Conservation (phyloP, 108 stramenopile species). For the Nitzschia sp. region DNA sequence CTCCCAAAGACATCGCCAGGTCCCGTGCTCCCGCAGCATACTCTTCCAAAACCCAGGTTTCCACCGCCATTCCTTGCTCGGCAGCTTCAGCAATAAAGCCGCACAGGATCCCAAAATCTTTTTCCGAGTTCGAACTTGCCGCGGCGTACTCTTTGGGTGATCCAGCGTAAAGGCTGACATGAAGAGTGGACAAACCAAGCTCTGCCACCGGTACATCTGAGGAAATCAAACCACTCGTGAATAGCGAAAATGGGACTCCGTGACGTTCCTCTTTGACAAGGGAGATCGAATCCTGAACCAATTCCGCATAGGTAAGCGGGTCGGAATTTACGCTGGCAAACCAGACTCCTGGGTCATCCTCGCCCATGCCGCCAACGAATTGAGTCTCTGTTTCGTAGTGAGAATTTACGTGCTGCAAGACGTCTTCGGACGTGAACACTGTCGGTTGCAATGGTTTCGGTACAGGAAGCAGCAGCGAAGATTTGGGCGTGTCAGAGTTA, state of each 20-base stretch:
- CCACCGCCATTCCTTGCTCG: slow-evolving; percentile 30
- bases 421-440: background rate
- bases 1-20: slow-evolving; percentile 27
- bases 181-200: slow-evolving; percentile 3
- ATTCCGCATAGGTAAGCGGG: slow-evolving; percentile 9
- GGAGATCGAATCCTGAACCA: slow-evolving; percentile 16
- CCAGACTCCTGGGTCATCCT: slow-evolving; percentile 40
- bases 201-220: background rate
- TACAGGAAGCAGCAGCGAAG: slow-evolving; percentile 4
- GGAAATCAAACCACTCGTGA: slow-evolving; percentile 23
- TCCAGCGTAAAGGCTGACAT: slow-evolving; percentile 29
- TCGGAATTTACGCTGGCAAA: slow-evolving; percentile 12
- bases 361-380: slow-evolving; percentile 53
- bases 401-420: slow-evolving; percentile 3
- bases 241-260: slow-evolving; percentile 33
- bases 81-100: slow-evolving; percentile 31
- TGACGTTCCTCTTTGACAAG: slow-evolving; percentile 34
- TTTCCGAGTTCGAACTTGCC: slow-evolving; percentile 5
- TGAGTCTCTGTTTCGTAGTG: slow-evolving; percentile 24
- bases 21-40: slow-evolving; percentile 27
- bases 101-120: slow-evolving; percentile 35
- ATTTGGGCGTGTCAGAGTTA: background rate
- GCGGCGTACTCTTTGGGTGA: slow-evolving; percentile 22
- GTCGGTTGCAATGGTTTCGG: background rate
- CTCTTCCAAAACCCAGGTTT: slow-evolving; percentile 11